Percentiles rank a stretch among this genome's conserved stretches.
These are phyloP conservation scores for Claviceps pusilla DNA, from an alignment of 2,329 filamentous ascomycete species.

Conservation along the genomic window DNA sequence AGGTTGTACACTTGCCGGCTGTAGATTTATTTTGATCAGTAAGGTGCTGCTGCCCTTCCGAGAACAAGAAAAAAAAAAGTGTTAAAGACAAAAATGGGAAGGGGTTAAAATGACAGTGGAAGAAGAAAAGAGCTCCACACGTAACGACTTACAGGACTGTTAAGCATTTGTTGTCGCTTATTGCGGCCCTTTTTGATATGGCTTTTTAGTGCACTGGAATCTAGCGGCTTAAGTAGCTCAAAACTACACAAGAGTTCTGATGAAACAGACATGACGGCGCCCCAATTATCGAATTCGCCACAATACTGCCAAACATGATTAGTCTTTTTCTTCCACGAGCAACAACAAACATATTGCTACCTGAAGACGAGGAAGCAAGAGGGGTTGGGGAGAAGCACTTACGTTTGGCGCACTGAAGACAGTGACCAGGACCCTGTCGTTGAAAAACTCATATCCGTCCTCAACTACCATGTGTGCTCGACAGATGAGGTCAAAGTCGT, in stretches of 20 bases:
- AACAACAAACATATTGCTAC: neutral
- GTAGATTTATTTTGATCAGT: conserved; percentile 1
- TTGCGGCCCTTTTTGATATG: conserved; percentile 98
- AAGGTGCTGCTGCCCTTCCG: neutral
- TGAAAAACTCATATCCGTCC: conserved; percentile 98
- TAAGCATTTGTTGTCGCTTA: conserved; percentile 86
- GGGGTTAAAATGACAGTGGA: neutral
- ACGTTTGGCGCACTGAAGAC: conserved; percentile 97
- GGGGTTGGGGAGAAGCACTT: conserved; percentile 25
- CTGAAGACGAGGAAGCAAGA: neutral
- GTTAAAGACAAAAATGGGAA: neutral
- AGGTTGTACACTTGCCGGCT: conserved; percentile 41
- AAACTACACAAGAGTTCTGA: conserved; percentile 90
- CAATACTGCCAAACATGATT: conserved; percentile 52
- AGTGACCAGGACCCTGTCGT: conserved; percentile 83
- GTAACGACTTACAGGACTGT: conserved; percentile 66
- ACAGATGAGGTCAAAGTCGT: conserved; percentile 95
- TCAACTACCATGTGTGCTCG: conserved; percentile 98
- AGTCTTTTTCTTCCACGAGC: neutral
- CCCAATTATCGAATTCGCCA: conserved; percentile 98
- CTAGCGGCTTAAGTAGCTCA: conserved; percentile 86
- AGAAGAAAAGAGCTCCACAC: neutral
- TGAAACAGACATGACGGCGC: conserved; percentile 95
- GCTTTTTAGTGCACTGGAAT: conserved; percentile 90
- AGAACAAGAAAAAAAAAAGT: neutral